Conservation (phyloP, 306 rosid genomes). For the Inga oerstediana region DNA sequence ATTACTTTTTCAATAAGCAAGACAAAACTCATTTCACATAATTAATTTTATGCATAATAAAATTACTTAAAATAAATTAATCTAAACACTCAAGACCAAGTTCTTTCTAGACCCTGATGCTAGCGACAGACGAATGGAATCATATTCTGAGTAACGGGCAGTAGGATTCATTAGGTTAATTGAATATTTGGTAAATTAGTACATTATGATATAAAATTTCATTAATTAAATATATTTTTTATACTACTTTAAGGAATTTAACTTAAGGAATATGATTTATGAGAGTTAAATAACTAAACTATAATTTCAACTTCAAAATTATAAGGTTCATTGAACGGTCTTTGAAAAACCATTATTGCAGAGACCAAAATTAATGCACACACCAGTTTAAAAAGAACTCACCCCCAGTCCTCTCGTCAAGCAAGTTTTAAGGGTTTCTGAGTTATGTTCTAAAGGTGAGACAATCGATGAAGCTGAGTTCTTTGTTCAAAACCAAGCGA, state of each 20-base stretch:
- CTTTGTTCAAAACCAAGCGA: slow-evolving; percentile 32
- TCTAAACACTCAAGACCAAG: no score
- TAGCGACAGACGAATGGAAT: background rate
- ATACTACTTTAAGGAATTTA: no score
- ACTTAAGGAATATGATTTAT: background rate
- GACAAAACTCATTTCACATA: no score
- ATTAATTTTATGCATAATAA: no score
- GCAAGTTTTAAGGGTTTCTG: background rate
- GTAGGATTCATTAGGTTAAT: background rate
- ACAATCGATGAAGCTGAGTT: slow-evolving; percentile 32
- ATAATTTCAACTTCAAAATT: background rate
- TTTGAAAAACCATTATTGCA: background rate
- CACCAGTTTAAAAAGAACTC: slow-evolving; percentile 9
- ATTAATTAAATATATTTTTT: background rate
- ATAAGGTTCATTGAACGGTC: background rate
- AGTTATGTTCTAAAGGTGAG: slow-evolving; percentile 34
- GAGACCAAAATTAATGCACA: background rate
- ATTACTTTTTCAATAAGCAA: no score
- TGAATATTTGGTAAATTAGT: background rate
- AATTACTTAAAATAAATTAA: no score
- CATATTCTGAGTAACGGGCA: background rate
- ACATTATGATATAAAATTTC: background rate
- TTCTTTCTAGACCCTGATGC: background rate
- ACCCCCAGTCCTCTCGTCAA: background rate
- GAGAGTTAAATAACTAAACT: background rate